Evolutionary conservation across 306 rosid genomes (phyloP).

Genomic region (Comarum palustre): DNA sequence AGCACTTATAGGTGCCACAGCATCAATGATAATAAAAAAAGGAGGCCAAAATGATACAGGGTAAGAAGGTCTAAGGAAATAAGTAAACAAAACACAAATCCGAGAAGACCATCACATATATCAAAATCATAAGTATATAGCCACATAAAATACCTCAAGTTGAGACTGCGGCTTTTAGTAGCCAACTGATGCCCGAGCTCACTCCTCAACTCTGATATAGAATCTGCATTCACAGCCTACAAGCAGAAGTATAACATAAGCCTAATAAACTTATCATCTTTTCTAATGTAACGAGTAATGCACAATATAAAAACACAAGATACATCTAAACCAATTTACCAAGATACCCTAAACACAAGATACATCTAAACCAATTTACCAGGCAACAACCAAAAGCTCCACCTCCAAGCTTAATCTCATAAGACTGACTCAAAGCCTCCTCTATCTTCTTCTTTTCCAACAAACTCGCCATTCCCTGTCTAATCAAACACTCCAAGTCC

Average conservation of each 20-base stretch:
- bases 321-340: constrained; percentile 35
- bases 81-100: neutral
- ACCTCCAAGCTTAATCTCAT: constrained; percentile 57
- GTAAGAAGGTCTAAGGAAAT: neutral
- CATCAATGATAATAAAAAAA: neutral
- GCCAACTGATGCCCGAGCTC: constrained; percentile 86
- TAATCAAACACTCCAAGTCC: constrained; percentile 56
- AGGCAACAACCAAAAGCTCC: constrained; percentile 71
- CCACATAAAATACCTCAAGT: constrained; percentile 62
- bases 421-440: constrained; percentile 52
- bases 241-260: constrained; percentile 17
- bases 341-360: too few relatives aligned
- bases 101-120: neutral
- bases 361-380: constrained; percentile 35
- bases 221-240: constrained; percentile 76
- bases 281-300: neutral
- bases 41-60: neutral
- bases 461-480: constrained; percentile 57
- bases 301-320: neutral
- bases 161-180: constrained; percentile 54
- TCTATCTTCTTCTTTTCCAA: constrained; percentile 65
- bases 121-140: neutral
- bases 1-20: neutral
- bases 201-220: constrained; percentile 67
- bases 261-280: neutral